Evolutionary conservation across 2,329 filamentous ascomycete genomes (phyloP).

Genomic region (Proliferodiscus dingleyae): DNA sequence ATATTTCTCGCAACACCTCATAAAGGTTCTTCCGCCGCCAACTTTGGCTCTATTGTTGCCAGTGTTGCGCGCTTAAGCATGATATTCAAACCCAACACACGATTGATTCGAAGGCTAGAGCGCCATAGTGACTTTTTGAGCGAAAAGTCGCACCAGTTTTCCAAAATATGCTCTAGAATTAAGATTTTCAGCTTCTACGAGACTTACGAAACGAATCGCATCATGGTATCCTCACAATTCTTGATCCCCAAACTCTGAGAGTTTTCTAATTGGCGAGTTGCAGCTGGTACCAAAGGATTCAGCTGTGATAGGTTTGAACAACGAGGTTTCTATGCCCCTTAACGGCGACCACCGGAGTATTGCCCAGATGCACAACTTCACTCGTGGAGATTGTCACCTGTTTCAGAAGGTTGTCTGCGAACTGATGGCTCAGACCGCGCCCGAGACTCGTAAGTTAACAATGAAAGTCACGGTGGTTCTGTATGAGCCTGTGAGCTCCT

Average conservation of each 20-base stretch:
- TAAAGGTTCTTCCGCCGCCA: conserved; percentile 4
- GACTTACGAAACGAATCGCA: neutral
- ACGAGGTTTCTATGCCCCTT: neutral
- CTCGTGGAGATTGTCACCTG: neutral
- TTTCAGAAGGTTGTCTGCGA: neutral
- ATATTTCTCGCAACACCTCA: conserved; percentile 8
- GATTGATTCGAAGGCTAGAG: neutral
- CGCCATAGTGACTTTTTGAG: neutral
- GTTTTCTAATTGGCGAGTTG: neutral
- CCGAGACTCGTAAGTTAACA: neutral
- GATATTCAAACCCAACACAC: neutral
- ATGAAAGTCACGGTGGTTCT: neutral
- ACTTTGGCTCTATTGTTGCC: neutral
- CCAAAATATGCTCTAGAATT: neutral
- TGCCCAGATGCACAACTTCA: neutral
- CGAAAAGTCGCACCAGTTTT: neutral
- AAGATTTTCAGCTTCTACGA: neutral
- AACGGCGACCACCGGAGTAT: neutral
- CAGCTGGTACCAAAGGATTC: neutral
- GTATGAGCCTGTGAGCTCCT: neutral
- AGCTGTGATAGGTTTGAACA: neutral
- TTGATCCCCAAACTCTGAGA: neutral
- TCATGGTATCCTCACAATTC: neutral
- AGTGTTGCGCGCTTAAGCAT: neutral
- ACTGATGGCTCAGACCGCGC: neutral